phyloP scores from a whole-genome alignment of 2,329 filamentous ascomycete species.

The Myriosclerotinia curreyana region DNA sequence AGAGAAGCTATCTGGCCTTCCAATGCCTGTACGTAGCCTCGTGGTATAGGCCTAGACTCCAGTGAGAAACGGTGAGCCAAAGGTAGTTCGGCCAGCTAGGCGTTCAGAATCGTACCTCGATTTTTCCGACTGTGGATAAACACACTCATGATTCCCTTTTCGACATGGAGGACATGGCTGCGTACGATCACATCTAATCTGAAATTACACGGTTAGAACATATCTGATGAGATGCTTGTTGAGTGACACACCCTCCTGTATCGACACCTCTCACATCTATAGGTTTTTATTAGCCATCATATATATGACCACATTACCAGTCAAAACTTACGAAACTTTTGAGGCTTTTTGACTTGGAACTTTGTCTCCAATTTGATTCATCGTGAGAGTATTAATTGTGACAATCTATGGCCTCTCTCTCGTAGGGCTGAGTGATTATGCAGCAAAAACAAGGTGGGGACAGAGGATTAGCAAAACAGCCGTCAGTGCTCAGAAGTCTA shows the following conservation, averaged over 20 bases:
- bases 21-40: constrained; percentile 48
- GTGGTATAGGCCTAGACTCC: constrained; percentile 44
- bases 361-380: constrained; percentile 5
- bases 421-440: background rate
- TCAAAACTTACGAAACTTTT: constrained; percentile 18
- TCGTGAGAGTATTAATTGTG: background rate
- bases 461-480: no score
- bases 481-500: no score
- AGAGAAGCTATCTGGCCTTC: constrained; percentile 48
- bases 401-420: background rate
- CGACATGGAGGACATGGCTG: constrained; percentile 50
- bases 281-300: background rate
- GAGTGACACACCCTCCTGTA: constrained; percentile 42
- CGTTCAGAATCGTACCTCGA: constrained; percentile 39
- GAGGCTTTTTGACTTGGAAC: constrained; percentile 1
- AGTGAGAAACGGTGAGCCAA: background rate
- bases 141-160: constrained; percentile 44
- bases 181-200: constrained; percentile 53
- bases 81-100: background rate
- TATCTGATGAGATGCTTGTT: background rate
- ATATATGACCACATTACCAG: background rate
- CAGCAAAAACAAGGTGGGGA: no score
- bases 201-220: constrained; percentile 16
- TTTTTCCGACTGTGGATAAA: constrained; percentile 45
- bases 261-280: constrained; percentile 46